Conservation (phyloP, 2,329 filamentous ascomycete species). For the Neopestalotiopsis sp. region DNA sequence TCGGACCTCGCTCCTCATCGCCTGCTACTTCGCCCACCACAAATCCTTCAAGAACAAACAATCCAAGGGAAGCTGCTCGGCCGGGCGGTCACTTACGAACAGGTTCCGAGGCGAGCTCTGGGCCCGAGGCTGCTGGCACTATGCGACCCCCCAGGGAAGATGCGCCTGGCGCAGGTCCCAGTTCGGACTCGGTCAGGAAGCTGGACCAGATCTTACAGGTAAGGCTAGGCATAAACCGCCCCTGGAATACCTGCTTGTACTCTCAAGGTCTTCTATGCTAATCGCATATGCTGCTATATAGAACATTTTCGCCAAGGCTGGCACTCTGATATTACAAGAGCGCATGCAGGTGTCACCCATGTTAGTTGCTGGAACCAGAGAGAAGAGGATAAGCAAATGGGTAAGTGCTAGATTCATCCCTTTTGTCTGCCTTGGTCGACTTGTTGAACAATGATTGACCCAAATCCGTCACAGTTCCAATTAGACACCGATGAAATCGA, state of each 20-base stretch:
- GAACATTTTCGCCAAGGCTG: slow-evolving; percentile 92
- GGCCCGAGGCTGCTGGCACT: slow-evolving; percentile 41
- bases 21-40: slow-evolving; percentile 75
- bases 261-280: slow-evolving; percentile 9
- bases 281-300: slow-evolving; percentile 40
- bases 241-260: slow-evolving; percentile 24
- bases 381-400: slow-evolving; percentile 37
- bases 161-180: slow-evolving; percentile 51
- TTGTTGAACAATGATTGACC: slow-evolving; percentile 20
- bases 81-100: slow-evolving; percentile 46
- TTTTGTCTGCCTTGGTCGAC: too few relatives aligned
- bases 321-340: slow-evolving; percentile 81
- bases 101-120: slow-evolving; percentile 46
- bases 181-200: slow-evolving; percentile 74
- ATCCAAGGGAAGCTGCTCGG: slow-evolving; percentile 66
- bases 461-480: slow-evolving; percentile 74
- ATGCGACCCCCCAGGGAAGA: slow-evolving; percentile 57
- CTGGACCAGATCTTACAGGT: slow-evolving; percentile 95
- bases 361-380: slow-evolving; percentile 33
- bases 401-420: slow-evolving; percentile 27
- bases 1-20: slow-evolving; percentile 73
- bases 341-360: slow-evolving; percentile 66
- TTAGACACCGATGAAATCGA: slow-evolving; percentile 93
- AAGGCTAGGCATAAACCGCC: neutral
- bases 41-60: slow-evolving; percentile 75